A percentile compares a stretch with the other conserved stretches of the same genome.
These are phyloP conservation scores for Phialocephala sp. DNA, from an alignment of 2,329 filamentous ascomycete genomes.

Conservation along the genomic window DNA sequence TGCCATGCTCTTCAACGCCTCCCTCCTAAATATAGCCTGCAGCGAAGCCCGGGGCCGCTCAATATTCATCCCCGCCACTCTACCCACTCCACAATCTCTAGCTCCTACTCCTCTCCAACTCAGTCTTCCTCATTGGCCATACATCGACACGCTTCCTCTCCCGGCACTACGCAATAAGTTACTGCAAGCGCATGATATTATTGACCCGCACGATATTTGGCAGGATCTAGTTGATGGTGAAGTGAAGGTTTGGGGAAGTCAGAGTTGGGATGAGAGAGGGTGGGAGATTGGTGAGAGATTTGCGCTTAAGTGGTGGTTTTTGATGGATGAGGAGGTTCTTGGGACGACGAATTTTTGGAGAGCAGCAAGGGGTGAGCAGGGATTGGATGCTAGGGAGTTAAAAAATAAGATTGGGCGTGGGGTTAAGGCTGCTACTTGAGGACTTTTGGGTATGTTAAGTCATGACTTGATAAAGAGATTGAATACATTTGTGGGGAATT, in stretches of 20 bases:
- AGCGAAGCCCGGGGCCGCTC: not conserved
- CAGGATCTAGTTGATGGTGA: conserved; percentile 32
- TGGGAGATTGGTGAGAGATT: conserved; percentile 41
- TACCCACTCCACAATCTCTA: conserved; percentile 38
- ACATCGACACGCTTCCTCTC: conserved; percentile 46
- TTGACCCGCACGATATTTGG: conserved; percentile 24
- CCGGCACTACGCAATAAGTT: conserved; percentile 40
- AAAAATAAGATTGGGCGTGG: not conserved
- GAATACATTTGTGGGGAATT: not conserved
- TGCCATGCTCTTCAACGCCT: conserved; percentile 23
- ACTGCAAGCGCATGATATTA: conserved; percentile 25
- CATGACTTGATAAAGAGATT: not conserved
- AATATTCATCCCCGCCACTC: conserved; percentile 36
- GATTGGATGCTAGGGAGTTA: conserved; percentile 15
- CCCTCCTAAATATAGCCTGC: conserved; percentile 24
- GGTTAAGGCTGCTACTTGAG: not conserved
- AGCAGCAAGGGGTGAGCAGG: conserved; percentile 35
- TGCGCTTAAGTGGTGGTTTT: conserved; percentile 40
- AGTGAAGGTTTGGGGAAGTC: conserved; percentile 40
- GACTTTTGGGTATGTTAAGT: not conserved
- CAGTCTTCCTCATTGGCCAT: conserved; percentile 43
- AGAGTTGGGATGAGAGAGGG: conserved; percentile 40
- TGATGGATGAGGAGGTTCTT: conserved; percentile 38
- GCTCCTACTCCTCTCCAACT: conserved; percentile 42
- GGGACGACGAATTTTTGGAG: conserved; percentile 42